These are phyloP conservation scores for Fusarium anthophilum DNA, from an alignment of 2,329 filamentous ascomycete genomes.

Conservation along the genomic window DNA sequence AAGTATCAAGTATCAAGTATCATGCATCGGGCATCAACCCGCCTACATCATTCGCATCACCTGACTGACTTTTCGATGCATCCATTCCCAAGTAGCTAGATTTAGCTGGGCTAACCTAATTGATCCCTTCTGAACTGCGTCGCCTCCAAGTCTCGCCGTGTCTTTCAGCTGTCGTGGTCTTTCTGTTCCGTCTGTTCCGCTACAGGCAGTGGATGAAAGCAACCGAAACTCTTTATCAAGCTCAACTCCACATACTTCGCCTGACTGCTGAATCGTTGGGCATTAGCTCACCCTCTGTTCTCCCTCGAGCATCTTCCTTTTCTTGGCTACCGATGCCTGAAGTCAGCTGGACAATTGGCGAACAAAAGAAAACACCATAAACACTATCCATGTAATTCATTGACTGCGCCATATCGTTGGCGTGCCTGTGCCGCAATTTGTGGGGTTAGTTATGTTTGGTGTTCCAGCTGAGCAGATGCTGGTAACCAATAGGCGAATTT, in stretches of 20 bases:
- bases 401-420: conserved; percentile 14
- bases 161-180: not conserved
- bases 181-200: conserved; percentile 14
- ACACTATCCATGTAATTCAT: conserved; percentile 12
- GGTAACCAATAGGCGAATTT: conserved; percentile 38
- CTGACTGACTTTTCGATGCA: conserved; percentile 3
- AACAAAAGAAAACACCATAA: conserved; percentile 25
- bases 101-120: not conserved
- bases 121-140: not conserved
- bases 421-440: conserved; percentile 13
- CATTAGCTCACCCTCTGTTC: not conserved
- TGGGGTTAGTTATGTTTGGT: conserved; percentile 16
- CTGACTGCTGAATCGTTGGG: conserved; percentile 18
- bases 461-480: conserved; percentile 37
- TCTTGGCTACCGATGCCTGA: conserved; percentile 1
- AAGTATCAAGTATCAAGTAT: conserved; percentile 1
- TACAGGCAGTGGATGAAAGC: conserved; percentile 7
- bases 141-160: not conserved
- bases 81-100: not conserved
- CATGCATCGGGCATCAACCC: conserved; percentile 30
- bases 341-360: conserved; percentile 1
- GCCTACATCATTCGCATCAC: conserved; percentile 1
- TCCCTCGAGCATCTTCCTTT: not conserved
- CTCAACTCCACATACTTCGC: conserved; percentile 17
- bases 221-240: conserved; percentile 13